These are phyloP conservation scores for Arctium lappa DNA, from an alignment of 129 eudicot species.

Conservation along the genomic window DNA sequence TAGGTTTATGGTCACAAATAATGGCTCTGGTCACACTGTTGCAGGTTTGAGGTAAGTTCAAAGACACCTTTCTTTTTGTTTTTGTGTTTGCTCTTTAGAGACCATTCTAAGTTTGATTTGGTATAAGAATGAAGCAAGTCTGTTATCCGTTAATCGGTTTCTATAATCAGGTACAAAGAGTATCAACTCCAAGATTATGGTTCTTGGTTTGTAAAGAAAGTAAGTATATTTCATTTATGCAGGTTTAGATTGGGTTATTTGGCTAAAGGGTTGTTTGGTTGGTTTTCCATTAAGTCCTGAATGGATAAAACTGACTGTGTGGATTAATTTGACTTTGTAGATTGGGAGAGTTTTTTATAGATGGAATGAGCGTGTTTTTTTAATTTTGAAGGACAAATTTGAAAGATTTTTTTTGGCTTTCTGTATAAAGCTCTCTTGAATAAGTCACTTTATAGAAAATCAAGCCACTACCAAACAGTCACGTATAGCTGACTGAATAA, in stretches of 20 bases:
- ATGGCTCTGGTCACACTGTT: constrained; percentile 86
- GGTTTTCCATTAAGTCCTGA: too few species aligned
- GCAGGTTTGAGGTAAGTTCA: constrained; percentile 65
- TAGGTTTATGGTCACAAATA: constrained; percentile 86
- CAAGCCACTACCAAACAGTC: too few species aligned
- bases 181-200: constrained; percentile 93
- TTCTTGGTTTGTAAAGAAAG: constrained; percentile 81
- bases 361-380: too few species aligned
- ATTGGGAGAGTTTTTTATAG: too few species aligned
- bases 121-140: background rate
- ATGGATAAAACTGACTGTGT: too few species aligned
- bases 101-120: background rate
- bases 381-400: too few species aligned
- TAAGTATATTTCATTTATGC: constrained; percentile 26
- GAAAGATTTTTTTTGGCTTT: too few species aligned
- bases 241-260: background rate
- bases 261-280: background rate
- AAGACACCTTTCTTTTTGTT: background rate
- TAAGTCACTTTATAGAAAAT: too few species aligned
- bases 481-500: too few species aligned
- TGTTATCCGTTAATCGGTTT: constrained; percentile 10
- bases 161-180: constrained; percentile 73
- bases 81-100: background rate
- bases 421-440: too few species aligned
- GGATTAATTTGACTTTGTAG: too few species aligned